A percentile compares a stretch with the other conserved stretches of the same genome.
Evolutionary conservation across 306 rosid species (phyloP).

Genomic region (Lathyrus sativus): DNA sequence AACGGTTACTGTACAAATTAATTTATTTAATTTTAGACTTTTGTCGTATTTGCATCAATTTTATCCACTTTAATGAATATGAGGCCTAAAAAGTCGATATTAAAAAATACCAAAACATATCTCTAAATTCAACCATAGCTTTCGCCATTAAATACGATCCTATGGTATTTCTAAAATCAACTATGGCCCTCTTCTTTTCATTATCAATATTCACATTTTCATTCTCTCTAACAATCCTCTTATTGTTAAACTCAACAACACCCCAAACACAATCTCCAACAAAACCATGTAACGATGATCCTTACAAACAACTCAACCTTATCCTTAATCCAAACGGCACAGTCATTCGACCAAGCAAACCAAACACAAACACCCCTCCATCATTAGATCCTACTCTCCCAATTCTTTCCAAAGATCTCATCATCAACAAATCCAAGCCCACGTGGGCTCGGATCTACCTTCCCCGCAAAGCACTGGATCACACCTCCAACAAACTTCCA

Average conservation of each 20-base stretch:
- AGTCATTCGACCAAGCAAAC: constrained; percentile 36
- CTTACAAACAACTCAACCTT: constrained; percentile 45
- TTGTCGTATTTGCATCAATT: not conserved
- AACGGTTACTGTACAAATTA: not conserved
- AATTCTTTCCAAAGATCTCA: constrained; percentile 53
- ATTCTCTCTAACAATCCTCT: constrained; percentile 14
- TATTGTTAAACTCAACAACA: constrained; percentile 26
- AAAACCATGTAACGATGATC: constrained; percentile 38
- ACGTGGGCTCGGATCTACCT: constrained; percentile 52
- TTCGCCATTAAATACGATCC: not conserved
- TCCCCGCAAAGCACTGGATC: constrained; percentile 41
- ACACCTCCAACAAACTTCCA: constrained; percentile 37
- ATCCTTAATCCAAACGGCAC: constrained; percentile 46
- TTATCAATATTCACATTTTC: constrained; percentile 24
- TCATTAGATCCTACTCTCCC: constrained; percentile 41
- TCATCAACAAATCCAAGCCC: constrained; percentile 49
- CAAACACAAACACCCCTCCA: constrained; percentile 29
- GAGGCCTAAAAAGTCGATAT: not conserved
- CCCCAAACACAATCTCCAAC: constrained; percentile 10
- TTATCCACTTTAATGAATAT: not conserved
- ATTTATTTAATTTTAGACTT: not conserved
- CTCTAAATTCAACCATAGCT: not conserved
- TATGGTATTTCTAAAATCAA: not conserved
- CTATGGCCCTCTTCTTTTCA: constrained; percentile 36
- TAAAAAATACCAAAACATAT: not conserved